phyloP scores from a whole-genome alignment of 2,329 filamentous ascomycete species.

The Aspergillus pseudoglaucus region DNA sequence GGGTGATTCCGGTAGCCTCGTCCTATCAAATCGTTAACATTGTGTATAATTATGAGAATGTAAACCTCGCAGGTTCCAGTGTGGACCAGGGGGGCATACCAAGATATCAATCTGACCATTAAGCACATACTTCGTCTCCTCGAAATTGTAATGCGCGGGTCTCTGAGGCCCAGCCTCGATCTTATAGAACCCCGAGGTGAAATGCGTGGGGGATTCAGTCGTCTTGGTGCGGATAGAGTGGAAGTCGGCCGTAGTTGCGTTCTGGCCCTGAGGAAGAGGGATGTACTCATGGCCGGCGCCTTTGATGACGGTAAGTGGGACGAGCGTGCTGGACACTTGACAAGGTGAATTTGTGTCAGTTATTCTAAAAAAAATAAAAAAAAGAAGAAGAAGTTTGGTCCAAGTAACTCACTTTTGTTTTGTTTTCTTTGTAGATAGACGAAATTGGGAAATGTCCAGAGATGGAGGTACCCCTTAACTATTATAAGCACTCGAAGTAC shows the following conservation, averaged over 20 bases:
- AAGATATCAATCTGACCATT: constrained; percentile 19
- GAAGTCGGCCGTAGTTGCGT: constrained; percentile 20
- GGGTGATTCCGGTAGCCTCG: constrained; percentile 9
- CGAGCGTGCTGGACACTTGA: constrained; percentile 14
- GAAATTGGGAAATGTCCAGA: neutral
- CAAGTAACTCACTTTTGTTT: constrained; percentile 2
- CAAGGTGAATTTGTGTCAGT: neutral
- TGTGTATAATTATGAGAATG: neutral
- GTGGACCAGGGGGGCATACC: constrained; percentile 13
- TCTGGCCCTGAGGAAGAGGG: constrained; percentile 15
- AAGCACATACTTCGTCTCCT: constrained; percentile 21
- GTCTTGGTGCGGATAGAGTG: constrained; percentile 19
- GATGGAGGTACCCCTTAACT: neutral
- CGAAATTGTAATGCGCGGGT: constrained; percentile 16
- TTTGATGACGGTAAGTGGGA: constrained; percentile 18
- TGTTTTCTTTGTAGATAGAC: neutral
- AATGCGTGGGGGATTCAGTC: constrained; percentile 14
- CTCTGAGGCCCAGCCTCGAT: constrained; percentile 17
- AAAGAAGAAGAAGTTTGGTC: too few species aligned
- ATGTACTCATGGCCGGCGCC: constrained; percentile 20
- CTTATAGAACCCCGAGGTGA: constrained; percentile 21
- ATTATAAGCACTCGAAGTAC: neutral
- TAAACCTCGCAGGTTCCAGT: too few species aligned
- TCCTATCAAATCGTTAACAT: constrained; percentile 4
- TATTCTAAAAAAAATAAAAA: too few species aligned